Evolutionary conservation across 306 rosid genomes (phyloP).

Genomic region (Pachyrhizus erosus): DNA sequence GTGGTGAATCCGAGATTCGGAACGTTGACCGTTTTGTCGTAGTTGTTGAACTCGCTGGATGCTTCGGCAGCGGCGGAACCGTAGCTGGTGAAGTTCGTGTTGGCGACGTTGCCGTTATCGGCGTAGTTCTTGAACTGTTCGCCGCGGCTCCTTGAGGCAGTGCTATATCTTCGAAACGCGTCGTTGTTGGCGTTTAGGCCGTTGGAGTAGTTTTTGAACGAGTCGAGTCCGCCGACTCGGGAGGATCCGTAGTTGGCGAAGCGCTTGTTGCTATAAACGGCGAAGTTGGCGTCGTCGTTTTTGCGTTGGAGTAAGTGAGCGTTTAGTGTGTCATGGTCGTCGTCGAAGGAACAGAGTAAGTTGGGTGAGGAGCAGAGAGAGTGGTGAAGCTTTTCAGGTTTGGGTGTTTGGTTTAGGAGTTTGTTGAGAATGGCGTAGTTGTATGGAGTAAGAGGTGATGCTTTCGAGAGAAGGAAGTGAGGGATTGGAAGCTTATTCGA

Average conservation of each 20-base stretch:
- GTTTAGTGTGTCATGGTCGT: not conserved
- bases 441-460: conserved; percentile 69
- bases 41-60: conserved; percentile 66
- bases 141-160: conserved; percentile 50
- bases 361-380: conserved; percentile 72
- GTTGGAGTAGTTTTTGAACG: conserved; percentile 85
- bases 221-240: conserved; percentile 57
- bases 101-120: conserved; percentile 70
- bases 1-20: conserved; percentile 75
- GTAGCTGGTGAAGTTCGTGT: conserved; percentile 66
- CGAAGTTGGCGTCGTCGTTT: conserved; percentile 56
- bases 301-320: not conserved
- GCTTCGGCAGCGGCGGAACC: conserved; percentile 53
- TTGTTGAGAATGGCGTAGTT: conserved; percentile 56
- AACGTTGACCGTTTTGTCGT: conserved; percentile 73
- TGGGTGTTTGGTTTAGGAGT: conserved; percentile 38
- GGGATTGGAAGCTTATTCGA: conserved; percentile 60
- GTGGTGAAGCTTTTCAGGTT: conserved; percentile 33
- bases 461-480: conserved; percentile 66
- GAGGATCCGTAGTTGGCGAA: conserved; percentile 72
- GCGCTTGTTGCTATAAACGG: conserved; percentile 58
- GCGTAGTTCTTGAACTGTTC: conserved; percentile 74
- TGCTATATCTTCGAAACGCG: conserved; percentile 69
- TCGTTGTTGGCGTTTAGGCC: conserved; percentile 68
- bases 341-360: conserved; percentile 64